These are phyloP conservation scores for Elongisporangium anandrum DNA, from an alignment of 352 stramenopile genomes.

Conservation along the genomic window DNA sequence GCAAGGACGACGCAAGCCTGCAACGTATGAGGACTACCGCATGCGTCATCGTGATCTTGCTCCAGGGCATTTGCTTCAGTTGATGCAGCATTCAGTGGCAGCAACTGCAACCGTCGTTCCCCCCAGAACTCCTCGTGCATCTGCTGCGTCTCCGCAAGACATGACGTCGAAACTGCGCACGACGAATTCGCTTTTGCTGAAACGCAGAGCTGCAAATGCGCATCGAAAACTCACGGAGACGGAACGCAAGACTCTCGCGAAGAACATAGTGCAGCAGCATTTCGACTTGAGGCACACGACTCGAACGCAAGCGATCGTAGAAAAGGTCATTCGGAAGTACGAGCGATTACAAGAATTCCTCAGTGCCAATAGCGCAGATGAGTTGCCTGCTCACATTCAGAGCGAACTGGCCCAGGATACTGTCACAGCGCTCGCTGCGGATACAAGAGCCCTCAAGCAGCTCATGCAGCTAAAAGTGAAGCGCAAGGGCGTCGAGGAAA, in stretches of 20 bases:
- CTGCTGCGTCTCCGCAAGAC: conserved; percentile 7
- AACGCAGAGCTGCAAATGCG: conserved; percentile 29
- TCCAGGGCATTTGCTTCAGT: conserved; percentile 53
- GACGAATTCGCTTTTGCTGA: conserved; percentile 52
- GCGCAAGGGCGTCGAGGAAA: conserved; percentile 20
- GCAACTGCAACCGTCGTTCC: too few relatives aligned
- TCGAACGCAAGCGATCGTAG: conserved; percentile 52
- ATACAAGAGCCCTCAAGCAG: conserved; percentile 71
- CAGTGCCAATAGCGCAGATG: conserved; percentile 35
- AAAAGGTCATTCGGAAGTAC: conserved; percentile 71
- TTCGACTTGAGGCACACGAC: conserved; percentile 33
- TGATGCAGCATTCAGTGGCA: conserved; percentile 28
- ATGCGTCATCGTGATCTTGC: conserved; percentile 70
- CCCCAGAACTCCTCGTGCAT: conserved; percentile 4
- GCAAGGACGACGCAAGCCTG: conserved; percentile 33
- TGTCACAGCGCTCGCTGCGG: conserved; percentile 50
- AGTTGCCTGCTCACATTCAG: conserved; percentile 32
- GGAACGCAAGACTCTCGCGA: conserved; percentile 44
- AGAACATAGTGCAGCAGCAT: conserved; percentile 45
- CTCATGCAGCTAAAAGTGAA: conserved; percentile 64
- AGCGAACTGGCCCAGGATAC: conserved; percentile 20
- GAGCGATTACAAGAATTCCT: conserved; percentile 59
- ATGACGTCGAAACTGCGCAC: conserved; percentile 2
- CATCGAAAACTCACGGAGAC: conserved; percentile 24
- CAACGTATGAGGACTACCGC: conserved; percentile 76